Percentiles rank a stretch among this genome's conserved stretches.
These are phyloP conservation scores for Xylariaceae sp. DNA, from an alignment of 2,329 filamentous ascomycete genomes.

Conservation along the genomic window DNA sequence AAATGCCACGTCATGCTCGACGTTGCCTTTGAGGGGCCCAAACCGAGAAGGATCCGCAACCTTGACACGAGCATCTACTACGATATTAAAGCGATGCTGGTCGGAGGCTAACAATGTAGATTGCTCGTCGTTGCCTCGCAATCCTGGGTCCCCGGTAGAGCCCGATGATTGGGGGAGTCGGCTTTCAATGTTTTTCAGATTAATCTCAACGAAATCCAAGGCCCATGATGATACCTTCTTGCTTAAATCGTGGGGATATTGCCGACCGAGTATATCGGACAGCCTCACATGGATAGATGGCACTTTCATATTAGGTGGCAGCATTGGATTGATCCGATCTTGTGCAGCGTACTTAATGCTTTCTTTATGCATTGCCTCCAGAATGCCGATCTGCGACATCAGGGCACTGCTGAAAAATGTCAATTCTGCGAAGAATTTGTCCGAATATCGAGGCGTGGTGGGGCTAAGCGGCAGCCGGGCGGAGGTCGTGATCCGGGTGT, in stretches of 20 bases:
- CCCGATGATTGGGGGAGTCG: conserved; percentile 17
- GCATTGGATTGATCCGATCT: conserved; percentile 46
- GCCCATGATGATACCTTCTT: conserved; percentile 57
- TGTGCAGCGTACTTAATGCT: conserved; percentile 49
- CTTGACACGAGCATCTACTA: conserved; percentile 61
- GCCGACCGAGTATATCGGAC: conserved; percentile 48
- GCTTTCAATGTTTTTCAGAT: conserved; percentile 57
- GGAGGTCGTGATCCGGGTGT: conserved; percentile 40
- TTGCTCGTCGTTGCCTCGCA: conserved; percentile 10
- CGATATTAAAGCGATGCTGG: conserved; percentile 45
- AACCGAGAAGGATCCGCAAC: conserved; percentile 63
- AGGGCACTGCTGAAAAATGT: conserved; percentile 58
- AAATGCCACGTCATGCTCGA: conserved; percentile 70
- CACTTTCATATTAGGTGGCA: conserved; percentile 53
- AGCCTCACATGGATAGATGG: conserved; percentile 58
- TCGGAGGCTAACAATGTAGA: conserved; percentile 22
- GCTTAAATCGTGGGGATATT: conserved; percentile 28
- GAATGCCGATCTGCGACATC: conserved; percentile 58
- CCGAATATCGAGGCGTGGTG: conserved; percentile 53
- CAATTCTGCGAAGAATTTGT: conserved; percentile 60
- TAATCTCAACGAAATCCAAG: conserved; percentile 63
- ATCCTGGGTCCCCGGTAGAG: conserved; percentile 11
- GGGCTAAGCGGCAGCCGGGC: conserved; percentile 53
- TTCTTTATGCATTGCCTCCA: conserved; percentile 54
- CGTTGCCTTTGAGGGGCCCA: conserved; percentile 58